Evolutionary conservation across 2,329 filamentous ascomycete genomes (phyloP), one percentile per base, ranked within the genome.

Genomic region (Didymella arachidicola): DNA sequence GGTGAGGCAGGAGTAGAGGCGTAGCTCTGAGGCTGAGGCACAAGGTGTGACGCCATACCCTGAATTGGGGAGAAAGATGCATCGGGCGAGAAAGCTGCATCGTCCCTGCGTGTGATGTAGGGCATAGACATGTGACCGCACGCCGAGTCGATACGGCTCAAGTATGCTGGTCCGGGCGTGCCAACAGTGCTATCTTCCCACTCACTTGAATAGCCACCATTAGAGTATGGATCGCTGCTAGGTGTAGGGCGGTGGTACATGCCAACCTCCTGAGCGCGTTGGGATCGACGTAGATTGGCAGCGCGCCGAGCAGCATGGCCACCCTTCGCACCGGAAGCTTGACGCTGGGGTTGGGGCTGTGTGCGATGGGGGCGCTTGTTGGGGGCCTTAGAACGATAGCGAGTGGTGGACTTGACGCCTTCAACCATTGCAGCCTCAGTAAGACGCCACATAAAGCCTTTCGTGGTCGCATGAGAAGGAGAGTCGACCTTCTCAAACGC

Each of bases 321-420:
- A 27, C 80, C 80, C 63, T 78, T 81, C 12, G 79, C 75, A 14
- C 80, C 79, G 0, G 79, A 79, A 8, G 75, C 74, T 62, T 81
- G 79, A 6, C 79, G 77, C 54, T 80, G 79, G 7, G 73, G 70
- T 1, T 69, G 70, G 0, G 73, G 72, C 12, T 71, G 61, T 1
- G 67, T 60, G 7, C 62, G 64, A n/a, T 68, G 65, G n/a, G 68
- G 54, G 30, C 79, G 79, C 64, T 79, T 80, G 65, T 80, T 79
- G 32, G 79, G 77, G 30, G 78, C 72, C 67, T 82, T 82, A 60
- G 63, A 71, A 60, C 81, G 78, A 64, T 81, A 83, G 36, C 80
- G 78, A 0, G 94, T 97, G 0, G 94, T 98, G 58, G 92, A 94
- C 76, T 93, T 87, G 48, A 97, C 90, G 26, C 91, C 91, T 25